Percentiles rank a stretch among this genome's conserved stretches.
Evolutionary conservation across 768 basidiomycete genomes (phyloP).

Genomic region (Pleurotus pulmonarius): DNA sequence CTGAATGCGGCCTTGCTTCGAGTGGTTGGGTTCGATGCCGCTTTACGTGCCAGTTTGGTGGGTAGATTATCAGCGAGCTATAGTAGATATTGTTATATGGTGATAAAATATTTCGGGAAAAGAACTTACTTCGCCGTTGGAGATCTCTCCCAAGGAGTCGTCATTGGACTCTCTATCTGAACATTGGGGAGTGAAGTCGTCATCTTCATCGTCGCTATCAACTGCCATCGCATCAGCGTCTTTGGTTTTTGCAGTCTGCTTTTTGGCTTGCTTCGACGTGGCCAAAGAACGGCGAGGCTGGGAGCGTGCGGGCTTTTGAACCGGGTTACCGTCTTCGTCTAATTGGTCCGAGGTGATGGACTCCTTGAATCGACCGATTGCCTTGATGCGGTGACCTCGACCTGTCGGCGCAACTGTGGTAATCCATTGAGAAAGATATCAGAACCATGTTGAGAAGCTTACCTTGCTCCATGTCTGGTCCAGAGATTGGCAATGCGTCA

Average conservation of each 20-base stretch:
- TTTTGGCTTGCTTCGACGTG: background rate
- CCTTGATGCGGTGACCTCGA: background rate
- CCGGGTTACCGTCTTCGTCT: background rate
- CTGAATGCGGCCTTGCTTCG: background rate
- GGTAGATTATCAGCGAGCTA: no score
- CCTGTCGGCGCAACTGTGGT: background rate
- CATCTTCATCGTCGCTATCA: background rate
- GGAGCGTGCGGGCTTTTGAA: background rate
- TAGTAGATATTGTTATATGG: no score
- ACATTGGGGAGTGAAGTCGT: background rate
- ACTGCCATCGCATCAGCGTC: background rate
- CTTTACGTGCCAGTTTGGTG: no score
- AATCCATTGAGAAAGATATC: no score
- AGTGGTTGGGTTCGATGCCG: no score
- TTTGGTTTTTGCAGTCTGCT: background rate
- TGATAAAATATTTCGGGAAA: background rate
- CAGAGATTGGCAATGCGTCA: background rate
- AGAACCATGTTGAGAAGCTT: no score
- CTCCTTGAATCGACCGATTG: background rate
- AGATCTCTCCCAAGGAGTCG: background rate
- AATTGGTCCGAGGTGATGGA: background rate
- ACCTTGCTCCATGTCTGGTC: background rate
- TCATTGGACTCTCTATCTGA: background rate
- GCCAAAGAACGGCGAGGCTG: background rate
- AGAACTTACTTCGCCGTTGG: background rate